phyloP scores from a whole-genome alignment of 371 early-diverging fungal genomes.

The Mortierella sp. region DNA sequence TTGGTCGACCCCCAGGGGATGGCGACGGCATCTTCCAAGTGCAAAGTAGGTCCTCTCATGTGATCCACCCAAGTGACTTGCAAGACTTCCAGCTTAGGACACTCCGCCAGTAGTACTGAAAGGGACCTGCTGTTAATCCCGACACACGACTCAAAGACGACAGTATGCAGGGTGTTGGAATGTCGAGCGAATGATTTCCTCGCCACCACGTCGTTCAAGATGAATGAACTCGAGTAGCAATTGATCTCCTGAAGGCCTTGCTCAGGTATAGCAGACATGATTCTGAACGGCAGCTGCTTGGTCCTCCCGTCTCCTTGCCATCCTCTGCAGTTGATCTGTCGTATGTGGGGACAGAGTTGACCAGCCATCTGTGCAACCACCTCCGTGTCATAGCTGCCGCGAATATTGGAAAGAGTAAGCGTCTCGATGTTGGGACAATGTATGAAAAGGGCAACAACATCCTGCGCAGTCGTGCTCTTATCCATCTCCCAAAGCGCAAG shows the following conservation, averaged over 20 bases:
- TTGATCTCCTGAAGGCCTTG: not conserved
- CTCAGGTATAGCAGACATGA: slow-evolving; percentile 2
- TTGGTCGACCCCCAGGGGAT: not conserved
- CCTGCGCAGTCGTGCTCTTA: not conserved
- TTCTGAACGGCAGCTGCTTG: not conserved
- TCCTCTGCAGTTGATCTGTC: not conserved
- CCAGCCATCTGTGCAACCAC: not conserved
- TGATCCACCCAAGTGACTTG: not conserved
- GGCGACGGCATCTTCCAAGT: not conserved
- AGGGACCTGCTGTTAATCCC: not conserved
- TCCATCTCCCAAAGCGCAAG: slow-evolving; percentile 3
- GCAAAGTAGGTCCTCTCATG: not conserved
- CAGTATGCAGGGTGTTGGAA: not conserved
- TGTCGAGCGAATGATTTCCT: not conserved
- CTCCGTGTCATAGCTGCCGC: not conserved
- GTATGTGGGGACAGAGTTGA: not conserved
- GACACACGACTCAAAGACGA: not conserved
- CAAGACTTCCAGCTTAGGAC: not conserved
- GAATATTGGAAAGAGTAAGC: not conserved
- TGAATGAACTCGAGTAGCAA: not conserved
- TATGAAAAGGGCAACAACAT: not conserved
- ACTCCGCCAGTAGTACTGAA: not conserved
- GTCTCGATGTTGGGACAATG: not conserved
- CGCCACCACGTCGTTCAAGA: not conserved
- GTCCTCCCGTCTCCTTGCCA: not conserved